Base-by-base conservation (phyloP, 106 monocot species). In the Triglochin maritima region DNA sequence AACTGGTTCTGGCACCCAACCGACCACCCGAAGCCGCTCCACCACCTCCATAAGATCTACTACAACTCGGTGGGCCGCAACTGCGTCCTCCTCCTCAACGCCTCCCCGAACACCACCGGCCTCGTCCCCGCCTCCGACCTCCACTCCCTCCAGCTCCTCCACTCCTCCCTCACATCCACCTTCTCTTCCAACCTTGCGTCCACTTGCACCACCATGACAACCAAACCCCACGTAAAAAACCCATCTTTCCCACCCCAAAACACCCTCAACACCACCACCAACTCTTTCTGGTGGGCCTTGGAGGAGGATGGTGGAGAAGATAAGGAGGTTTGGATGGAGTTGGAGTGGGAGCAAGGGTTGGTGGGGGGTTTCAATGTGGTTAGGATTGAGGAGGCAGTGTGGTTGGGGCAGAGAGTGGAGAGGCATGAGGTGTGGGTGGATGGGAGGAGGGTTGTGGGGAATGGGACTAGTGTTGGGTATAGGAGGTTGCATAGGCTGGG, bases 1-100 rank as follows among this genome's bases (percentile, higher is more conserved):
- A 90, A 90, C 0, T 94, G 94, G 94, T 94, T 94, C 79, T 94
- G 94, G 94, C 94, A 94, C 82, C 69, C 77, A 49, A 48, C 66
- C 3, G 72, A 94, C 76, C 68, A 65, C 17, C 83, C 94, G 1
- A 94, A 87, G 62, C 62, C 81, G n/a, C 58, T 87, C 51, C 67
- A 41, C 29, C 63, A 85, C 47, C 75, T 94, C 10, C 68, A 90
- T 7, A 71, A 90, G 50, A 83, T 94, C 49, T 94, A 94, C 81
- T 94, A 90, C 85, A 90, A 83, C 4, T 85, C 94, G 1, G 94
- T 94, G 9, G 94, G 94, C 1, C 69, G 83, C 2, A 94, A 94
- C 62, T 94, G 94, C 66, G 90, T 94, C 12, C 90, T 94, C 5
- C 79, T 94, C 7, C 77, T 94, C 47, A 94, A 94, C 69, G 79